These are phyloP conservation scores for Phaffomyces opuntiae DNA, from an alignment of 805 yeast genomes.

Conservation along the genomic window DNA sequence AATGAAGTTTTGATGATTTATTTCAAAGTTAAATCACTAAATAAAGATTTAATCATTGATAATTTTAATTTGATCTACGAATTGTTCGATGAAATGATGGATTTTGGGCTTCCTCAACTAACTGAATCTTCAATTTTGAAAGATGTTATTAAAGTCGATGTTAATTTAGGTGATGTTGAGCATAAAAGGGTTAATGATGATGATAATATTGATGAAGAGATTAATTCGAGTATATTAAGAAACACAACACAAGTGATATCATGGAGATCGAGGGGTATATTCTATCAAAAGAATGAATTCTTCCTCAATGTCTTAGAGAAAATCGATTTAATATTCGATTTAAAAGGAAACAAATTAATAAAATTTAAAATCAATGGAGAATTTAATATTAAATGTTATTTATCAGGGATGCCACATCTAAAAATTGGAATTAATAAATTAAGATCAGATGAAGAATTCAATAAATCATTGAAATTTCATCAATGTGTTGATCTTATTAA, in stretches of 20 bases:
- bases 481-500: conserved; percentile 78
- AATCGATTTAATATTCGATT: conserved; percentile 60
- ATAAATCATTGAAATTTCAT: conserved; percentile 73
- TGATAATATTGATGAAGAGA: conserved; percentile 15
- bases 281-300: conserved; percentile 82
- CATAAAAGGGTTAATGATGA: background rate
- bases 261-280: conserved; percentile 91
- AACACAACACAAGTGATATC: conserved; percentile 74
- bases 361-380: conserved; percentile 67
- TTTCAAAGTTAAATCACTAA: conserved; percentile 33
- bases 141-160: conserved; percentile 66
- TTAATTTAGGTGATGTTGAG: conserved; percentile 23
- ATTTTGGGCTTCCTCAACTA: conserved; percentile 78
- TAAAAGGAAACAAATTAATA: conserved; percentile 44
- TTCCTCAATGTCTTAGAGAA: conserved; percentile 80
- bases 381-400: conserved; percentile 62
- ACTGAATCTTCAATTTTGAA: conserved; percentile 73
- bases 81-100: conserved; percentile 76
- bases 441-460: conserved; percentile 23
- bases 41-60: conserved; percentile 58
- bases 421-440: conserved; percentile 72
- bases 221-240: conserved; percentile 67
- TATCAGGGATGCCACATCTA: conserved; percentile 87
- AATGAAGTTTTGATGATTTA: conserved; percentile 39
- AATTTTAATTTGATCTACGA: conserved; percentile 73